A percentile compares a stretch with the other conserved stretches of the same genome.
Evolutionary conservation across 495 filamentous ascomycete species (phyloP).

Genomic region (Trypethelium eluteriae): DNA sequence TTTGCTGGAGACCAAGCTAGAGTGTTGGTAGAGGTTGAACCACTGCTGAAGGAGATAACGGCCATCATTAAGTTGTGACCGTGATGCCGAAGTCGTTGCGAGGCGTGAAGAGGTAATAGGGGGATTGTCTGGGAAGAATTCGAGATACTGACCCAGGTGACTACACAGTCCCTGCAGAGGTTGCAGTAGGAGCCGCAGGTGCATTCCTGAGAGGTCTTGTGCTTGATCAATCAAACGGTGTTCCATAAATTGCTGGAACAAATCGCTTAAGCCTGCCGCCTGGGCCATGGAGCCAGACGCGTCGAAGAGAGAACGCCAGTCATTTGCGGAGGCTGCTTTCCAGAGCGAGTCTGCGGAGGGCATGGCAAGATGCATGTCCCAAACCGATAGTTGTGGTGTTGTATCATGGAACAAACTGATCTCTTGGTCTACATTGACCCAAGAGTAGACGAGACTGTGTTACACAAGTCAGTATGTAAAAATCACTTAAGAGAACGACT

Average conservation of each 20-base stretch:
- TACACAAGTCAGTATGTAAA: background rate
- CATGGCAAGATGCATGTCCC: slow-evolving; percentile 4
- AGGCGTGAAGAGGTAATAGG: background rate
- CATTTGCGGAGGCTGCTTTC: background rate
- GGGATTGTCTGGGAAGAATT: background rate
- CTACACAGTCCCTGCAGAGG: slow-evolving; percentile 6
- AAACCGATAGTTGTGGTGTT: background rate
- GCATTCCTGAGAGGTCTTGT: background rate
- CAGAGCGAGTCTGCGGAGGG: slow-evolving; percentile 1
- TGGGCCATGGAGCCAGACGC: background rate
- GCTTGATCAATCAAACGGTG: background rate
- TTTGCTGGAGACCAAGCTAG: background rate
- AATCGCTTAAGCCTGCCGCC: background rate
- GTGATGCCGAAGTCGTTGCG: background rate
- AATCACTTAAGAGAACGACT: background rate
- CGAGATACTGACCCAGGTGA: background rate
- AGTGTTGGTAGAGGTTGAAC: background rate
- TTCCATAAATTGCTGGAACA: slow-evolving; percentile 6
- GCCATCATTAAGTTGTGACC: background rate
- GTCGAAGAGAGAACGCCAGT: background rate
- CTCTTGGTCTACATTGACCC: slow-evolving; percentile 8
- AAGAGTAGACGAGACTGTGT: background rate
- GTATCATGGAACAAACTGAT: slow-evolving; percentile 4
- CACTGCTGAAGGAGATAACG: slow-evolving; percentile 7
- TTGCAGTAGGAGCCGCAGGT: background rate